Evolutionary conservation across 228 moss, liverwort and hornwort genomes (phyloP).

Genomic region (Sphagnum magellanicum): DNA sequence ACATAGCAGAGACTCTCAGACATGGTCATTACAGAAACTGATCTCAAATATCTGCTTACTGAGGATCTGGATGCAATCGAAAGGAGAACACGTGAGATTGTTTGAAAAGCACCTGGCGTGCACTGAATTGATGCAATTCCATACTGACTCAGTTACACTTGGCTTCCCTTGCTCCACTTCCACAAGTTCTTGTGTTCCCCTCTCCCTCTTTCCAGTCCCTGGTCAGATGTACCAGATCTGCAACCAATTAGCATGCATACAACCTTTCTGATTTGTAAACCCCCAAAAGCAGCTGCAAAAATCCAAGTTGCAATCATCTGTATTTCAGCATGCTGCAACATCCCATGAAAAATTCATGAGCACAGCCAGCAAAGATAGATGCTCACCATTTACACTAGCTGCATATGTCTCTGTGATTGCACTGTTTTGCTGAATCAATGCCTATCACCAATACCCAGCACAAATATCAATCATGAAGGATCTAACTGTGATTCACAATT

Average conservation of each 20-base stretch:
- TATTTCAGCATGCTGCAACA: background rate
- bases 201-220: conserved; percentile 8
- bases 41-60: background rate
- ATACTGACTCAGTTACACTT: conserved; percentile 20
- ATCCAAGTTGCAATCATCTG: background rate
- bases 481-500: background rate
- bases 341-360: background rate
- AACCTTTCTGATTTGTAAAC: background rate
- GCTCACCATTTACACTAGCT: conserved; percentile 24
- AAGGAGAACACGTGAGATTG: background rate
- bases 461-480: background rate
- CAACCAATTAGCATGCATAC: no score
- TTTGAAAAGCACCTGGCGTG: conserved; percentile 22
- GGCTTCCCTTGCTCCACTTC: conserved; percentile 2
- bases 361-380: background rate
- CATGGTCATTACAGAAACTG: background rate
- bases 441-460: conserved; percentile 18
- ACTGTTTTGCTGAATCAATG: conserved; percentile 50
- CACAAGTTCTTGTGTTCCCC: background rate
- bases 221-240: conserved; percentile 14
- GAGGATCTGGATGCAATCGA: background rate
- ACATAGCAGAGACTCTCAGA: background rate
- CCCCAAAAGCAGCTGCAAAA: background rate
- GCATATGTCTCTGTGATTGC: conserved; percentile 41
- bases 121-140: conserved; percentile 31